Evolutionary conservation across 2,329 filamentous ascomycete genomes (phyloP).

Genomic region (Emergomyces africanus): DNA sequence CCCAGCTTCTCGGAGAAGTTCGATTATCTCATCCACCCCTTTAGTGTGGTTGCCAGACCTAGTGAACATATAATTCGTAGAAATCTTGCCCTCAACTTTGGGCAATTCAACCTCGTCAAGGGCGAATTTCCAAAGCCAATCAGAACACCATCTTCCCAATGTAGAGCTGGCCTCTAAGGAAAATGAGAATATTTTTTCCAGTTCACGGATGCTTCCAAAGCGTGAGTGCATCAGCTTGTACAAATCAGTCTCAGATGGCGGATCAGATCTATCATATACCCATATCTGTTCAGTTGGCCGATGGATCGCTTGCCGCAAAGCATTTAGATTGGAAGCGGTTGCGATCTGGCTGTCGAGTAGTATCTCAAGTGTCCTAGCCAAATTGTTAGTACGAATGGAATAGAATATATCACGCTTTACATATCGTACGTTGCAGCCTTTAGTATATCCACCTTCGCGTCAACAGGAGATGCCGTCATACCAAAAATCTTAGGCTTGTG

Average conservation of each 20-base stretch:
- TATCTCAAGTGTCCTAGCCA: constrained; percentile 51
- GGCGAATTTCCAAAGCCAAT: constrained; percentile 63
- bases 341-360: constrained; percentile 73
- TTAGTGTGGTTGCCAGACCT: constrained; percentile 12
- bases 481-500: constrained; percentile 69
- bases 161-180: constrained; percentile 48
- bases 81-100: constrained; percentile 44
- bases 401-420: background rate
- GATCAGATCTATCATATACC: constrained; percentile 40
- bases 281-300: constrained; percentile 48
- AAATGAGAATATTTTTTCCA: constrained; percentile 48
- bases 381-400: constrained; percentile 5
- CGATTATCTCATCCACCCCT: constrained; percentile 41
- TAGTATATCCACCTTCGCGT: constrained; percentile 61
- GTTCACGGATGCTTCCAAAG: constrained; percentile 39
- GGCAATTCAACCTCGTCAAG: constrained; percentile 50
- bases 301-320: constrained; percentile 47
- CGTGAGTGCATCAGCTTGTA: constrained; percentile 42
- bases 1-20: constrained; percentile 46
- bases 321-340: constrained; percentile 52
- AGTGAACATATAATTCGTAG: constrained; percentile 6
- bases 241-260: constrained; percentile 51
- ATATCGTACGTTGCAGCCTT: constrained; percentile 45
- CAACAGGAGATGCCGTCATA: constrained; percentile 94
- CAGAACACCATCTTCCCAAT: constrained; percentile 73